A percentile compares a stretch with the other conserved stretches of the same genome.
Conservation (phyloP, 306 rosid species). For the Quercus engelmannii region DNA sequence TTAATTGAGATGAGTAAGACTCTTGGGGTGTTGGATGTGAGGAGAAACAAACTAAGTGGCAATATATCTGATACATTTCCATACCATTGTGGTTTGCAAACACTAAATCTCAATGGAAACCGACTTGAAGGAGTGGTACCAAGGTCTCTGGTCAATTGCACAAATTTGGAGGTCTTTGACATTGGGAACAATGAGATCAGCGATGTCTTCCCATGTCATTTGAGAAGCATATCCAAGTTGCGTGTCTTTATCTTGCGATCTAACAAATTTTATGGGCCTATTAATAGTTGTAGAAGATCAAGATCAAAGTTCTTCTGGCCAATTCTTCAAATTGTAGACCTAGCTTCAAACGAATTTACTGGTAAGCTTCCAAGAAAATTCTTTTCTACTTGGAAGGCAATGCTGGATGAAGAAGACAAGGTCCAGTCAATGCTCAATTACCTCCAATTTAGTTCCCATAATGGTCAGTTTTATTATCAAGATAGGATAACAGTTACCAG, state of each 20-base stretch:
- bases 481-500: no score
- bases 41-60: constrained; percentile 19
- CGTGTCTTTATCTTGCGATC: constrained; percentile 42
- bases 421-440: background rate
- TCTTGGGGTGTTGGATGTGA: constrained; percentile 20
- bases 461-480: no score
- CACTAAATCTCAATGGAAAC: constrained; percentile 28
- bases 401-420: constrained; percentile 23
- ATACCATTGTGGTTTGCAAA: constrained; percentile 6
- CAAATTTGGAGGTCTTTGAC: constrained; percentile 29
- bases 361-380: constrained; percentile 15
- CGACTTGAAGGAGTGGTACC: constrained; percentile 28
- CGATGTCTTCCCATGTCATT: constrained; percentile 26
- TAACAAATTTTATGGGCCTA: constrained; percentile 29
- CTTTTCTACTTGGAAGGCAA: constrained; percentile 43
- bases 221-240: constrained; percentile 22
- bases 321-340: no score
- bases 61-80: constrained; percentile 16
- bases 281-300: no score
- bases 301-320: no score
- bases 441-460: background rate
- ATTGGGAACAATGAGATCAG: constrained; percentile 27
- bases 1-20: background rate
- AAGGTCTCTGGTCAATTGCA: constrained; percentile 23
- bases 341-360: no score